Conservation (phyloP, 1,284 basidiomycete species). For the Tremellales sp. region DNA sequence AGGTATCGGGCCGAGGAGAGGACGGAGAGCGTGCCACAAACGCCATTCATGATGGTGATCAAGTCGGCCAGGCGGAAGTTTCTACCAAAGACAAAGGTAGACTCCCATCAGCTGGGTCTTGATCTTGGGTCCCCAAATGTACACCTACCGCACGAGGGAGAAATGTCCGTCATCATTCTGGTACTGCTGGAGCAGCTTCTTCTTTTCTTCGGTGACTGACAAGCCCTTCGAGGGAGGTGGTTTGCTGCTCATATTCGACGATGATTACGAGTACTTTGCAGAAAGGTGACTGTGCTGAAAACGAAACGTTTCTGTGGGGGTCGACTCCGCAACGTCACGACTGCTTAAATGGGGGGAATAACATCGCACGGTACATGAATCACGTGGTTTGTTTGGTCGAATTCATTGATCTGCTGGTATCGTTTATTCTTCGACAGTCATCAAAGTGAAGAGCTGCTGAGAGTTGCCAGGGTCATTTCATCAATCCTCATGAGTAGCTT, state of each 20-base stretch:
- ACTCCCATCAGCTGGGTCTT: neutral
- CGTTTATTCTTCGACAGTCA: no score
- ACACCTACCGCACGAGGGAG: conserved; percentile 78
- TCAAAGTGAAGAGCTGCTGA: no score
- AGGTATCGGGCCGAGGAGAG: conserved; percentile 90
- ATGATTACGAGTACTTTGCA: neutral
- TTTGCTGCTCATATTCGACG: conserved; percentile 15
- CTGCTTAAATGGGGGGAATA: no score
- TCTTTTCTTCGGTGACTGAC: conserved; percentile 48
- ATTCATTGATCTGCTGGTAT: no score
- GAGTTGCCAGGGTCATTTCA: no score
- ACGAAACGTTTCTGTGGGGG: no score
- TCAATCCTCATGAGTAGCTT: no score
- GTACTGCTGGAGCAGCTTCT: conserved; percentile 71
- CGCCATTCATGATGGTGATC: conserved; percentile 99
- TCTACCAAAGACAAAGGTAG: conserved; percentile 51
- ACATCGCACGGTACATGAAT: no score
- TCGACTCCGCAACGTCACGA: no score
- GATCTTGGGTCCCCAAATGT: conserved; percentile 2
- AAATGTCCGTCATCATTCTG: conserved; percentile 87
- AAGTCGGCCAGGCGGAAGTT: conserved; percentile 98
- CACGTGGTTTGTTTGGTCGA: no score
- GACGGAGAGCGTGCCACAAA: conserved; percentile 89
- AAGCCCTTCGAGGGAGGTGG: conserved; percentile 12
- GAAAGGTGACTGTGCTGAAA: no score